Evolutionary conservation across 2,329 filamentous ascomycete genomes (phyloP).

Genomic region (Lecanoromycetidae sp.): DNA sequence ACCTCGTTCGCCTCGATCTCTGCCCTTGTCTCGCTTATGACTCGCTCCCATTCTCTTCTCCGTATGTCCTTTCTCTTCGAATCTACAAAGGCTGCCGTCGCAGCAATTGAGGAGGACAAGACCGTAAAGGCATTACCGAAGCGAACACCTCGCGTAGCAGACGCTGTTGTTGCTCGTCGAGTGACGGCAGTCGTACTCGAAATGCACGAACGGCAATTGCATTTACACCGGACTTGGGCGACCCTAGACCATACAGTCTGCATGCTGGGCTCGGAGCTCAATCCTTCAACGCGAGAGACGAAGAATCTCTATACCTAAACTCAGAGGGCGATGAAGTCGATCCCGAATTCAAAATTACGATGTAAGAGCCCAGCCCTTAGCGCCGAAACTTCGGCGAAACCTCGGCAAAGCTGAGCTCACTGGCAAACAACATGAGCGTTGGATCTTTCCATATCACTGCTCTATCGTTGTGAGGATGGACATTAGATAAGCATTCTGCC

Average conservation of each 20-base stretch:
- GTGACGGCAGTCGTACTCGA: constrained; percentile 27
- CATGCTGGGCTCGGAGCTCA: constrained; percentile 23
- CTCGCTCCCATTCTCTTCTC: constrained; percentile 30
- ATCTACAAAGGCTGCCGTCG: constrained; percentile 31
- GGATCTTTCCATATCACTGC: background rate
- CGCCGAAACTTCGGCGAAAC: background rate
- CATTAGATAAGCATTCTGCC: background rate
- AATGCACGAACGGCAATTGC: constrained; percentile 32
- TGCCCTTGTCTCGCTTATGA: constrained; percentile 16
- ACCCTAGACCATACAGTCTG: constrained; percentile 33
- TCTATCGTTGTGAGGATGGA: background rate
- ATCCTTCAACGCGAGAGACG: background rate
- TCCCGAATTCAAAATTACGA: background rate
- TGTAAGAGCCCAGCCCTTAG: background rate
- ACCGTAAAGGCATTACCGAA: constrained; percentile 33
- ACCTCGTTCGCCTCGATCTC: constrained; percentile 9
- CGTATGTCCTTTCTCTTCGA: constrained; percentile 29
- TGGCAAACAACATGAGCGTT: background rate
- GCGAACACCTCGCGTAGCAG: constrained; percentile 29
- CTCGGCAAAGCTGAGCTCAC: background rate
- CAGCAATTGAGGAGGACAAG: constrained; percentile 35
- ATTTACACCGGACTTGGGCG: constrained; percentile 28
- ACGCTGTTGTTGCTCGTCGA: constrained; percentile 25
- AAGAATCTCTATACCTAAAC: too few relatives aligned
- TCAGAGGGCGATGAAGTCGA: background rate